Percentiles rank a stretch among this genome's conserved stretches.
phyloP scores from a whole-genome alignment of 148 eudicot genomes.

The Nepenthes gracilis region DNA sequence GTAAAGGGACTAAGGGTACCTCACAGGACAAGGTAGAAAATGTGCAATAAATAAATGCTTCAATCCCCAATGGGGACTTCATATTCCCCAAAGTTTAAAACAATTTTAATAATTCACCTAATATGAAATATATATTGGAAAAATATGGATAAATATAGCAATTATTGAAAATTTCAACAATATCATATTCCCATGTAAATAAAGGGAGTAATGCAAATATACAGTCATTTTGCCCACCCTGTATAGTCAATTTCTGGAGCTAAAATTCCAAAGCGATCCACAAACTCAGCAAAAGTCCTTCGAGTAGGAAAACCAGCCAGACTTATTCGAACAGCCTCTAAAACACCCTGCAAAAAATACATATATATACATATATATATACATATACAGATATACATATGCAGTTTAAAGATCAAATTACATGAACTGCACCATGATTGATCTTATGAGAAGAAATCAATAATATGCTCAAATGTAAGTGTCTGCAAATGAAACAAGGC shows the following conservation, averaged over 20 bases:
- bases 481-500: neutral
- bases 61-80: too few species aligned
- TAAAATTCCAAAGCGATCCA: slow-evolving; percentile 87
- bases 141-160: too few species aligned
- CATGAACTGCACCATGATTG: neutral
- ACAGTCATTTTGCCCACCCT: slow-evolving; percentile 28
- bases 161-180: too few species aligned
- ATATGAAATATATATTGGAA: too few species aligned
- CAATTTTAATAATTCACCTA: too few species aligned
- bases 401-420: neutral
- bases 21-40: too few species aligned
- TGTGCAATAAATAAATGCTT: too few species aligned
- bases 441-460: neutral
- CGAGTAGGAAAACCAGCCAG: slow-evolving; percentile 97
- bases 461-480: neutral
- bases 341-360: slow-evolving; percentile 72
- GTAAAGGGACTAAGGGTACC: too few species aligned
- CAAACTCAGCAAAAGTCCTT: slow-evolving; percentile 78
- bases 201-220: too few species aligned
- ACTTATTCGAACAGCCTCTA: slow-evolving; percentile 96
- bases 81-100: too few species aligned
- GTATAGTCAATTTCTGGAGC: slow-evolving; percentile 59
- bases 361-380: too few species aligned
- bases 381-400: neutral
- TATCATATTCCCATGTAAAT: too few species aligned